A percentile compares a stretch with the other conserved stretches of the same genome.
phyloP scores from a whole-genome alignment of 2,329 filamentous ascomycete genomes.

The Ophiostoma sp. region DNA sequence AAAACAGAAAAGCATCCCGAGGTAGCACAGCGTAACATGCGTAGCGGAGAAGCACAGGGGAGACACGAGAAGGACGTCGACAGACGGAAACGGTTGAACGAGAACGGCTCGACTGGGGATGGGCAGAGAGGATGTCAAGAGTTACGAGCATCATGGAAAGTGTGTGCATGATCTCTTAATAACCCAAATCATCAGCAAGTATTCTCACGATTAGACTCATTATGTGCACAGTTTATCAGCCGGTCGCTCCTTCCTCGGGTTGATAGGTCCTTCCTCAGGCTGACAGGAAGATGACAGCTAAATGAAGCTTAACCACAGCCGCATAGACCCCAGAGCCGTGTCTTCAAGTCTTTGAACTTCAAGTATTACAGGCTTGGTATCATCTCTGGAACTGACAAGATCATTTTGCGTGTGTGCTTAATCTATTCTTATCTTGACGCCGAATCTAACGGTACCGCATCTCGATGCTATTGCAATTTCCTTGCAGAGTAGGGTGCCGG shows the following conservation, averaged over 20 bases:
- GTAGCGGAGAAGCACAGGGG: neutral
- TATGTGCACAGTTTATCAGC: neutral
- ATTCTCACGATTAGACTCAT: neutral
- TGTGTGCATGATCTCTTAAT: neutral
- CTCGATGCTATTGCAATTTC: constrained; percentile 3
- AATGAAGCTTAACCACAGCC: neutral
- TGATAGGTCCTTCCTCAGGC: neutral
- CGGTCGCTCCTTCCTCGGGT: neutral
- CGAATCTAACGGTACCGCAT: neutral
- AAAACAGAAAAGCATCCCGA: neutral
- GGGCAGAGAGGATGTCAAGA: neutral
- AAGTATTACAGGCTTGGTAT: no score
- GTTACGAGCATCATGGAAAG: neutral
- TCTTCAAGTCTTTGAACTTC: no score
- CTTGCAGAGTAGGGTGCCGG: neutral
- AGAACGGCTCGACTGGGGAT: neutral
- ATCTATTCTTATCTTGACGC: neutral
- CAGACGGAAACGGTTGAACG: neutral
- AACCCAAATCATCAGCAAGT: neutral
- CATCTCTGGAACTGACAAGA: no score
- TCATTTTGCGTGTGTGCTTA: neutral
- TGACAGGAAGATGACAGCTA: neutral
- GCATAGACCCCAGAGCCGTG: neutral
- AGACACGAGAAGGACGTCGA: neutral
- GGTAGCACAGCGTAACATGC: neutral